Base-by-base conservation (phyloP, 202 grass and related monocot genomes). In the Tripidium arundinaceum region DNA sequence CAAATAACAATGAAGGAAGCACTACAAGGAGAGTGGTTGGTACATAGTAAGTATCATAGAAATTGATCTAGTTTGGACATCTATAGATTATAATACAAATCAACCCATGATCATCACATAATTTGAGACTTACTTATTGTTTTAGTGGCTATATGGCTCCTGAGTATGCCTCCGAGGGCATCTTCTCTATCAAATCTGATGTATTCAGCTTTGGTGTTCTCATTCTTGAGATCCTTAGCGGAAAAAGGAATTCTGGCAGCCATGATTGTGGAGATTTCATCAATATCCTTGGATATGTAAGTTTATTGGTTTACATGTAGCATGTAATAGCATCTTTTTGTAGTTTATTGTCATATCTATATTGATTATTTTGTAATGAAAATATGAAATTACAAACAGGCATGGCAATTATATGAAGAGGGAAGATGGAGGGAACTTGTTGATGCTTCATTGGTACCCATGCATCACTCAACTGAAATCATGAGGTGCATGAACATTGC, bases 171-270 rank as follows among this genome's bases (percentile, higher is more conserved):
- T 90, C 84, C 0, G 39, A 81, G 2, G 84, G 81, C 14, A 36
- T 84, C 67, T 90, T 59, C 68, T 90, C 88, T 21, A 19, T 90
- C 13, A 90, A 90, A 75, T 90, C 88, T 0, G 88, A 90, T 77
- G 88, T 90, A 46, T 90, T 87, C 36, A 90, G 84, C 8, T 90
- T 84, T 47, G 88, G 80, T 7, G 88, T 90, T 43, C 7, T 90
- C 16, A 16, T 77, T 59, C 22, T 90, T 0, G 88, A 90, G 80
- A 90, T 90, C 16, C 14, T 90, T 29, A 80, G 75, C 0, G 76
- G 84, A 28, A 90, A 84, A 76, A 87, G 45, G 40, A 90, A 87
- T 71, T 79, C 74, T 1, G 12, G 59, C 8, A 36, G 22, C 11
- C 62, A 80, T 41, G 54, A 71, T 27, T 81, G 65, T 33, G 88